Conservation (phyloP, 2,329 filamentous ascomycete species). For the Didymella exigua region DNA sequence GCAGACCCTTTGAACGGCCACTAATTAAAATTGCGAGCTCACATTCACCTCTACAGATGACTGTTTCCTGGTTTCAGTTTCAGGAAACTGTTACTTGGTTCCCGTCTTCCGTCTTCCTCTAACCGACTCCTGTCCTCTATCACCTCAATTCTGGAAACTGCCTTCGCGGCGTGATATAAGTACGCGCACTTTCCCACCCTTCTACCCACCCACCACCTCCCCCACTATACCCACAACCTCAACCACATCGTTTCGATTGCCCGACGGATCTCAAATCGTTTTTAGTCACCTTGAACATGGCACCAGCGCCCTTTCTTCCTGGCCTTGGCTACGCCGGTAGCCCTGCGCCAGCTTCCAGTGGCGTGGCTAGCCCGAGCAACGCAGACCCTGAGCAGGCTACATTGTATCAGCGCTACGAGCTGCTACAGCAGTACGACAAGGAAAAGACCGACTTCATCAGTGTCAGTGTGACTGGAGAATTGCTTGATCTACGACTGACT, state of each 20-base stretch:
- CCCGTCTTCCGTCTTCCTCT: background rate
- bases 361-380: background rate
- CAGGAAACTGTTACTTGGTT: background rate
- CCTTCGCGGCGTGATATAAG: background rate
- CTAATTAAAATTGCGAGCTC: slow-evolving; percentile 13
- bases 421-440: slow-evolving; percentile 36
- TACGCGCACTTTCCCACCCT: slow-evolving; percentile 9
- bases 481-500: slow-evolving; percentile 4
- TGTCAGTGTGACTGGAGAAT: slow-evolving; percentile 22
- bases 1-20: slow-evolving; percentile 14
- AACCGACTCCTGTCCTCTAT: background rate
- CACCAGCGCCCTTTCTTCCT: slow-evolving; percentile 17
- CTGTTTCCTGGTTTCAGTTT: slow-evolving; percentile 1
- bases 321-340: slow-evolving; percentile 14
- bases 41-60: slow-evolving; percentile 11
- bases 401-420: slow-evolving; percentile 41
- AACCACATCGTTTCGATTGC: background rate
- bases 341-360: background rate
- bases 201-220: slow-evolving; percentile 13
- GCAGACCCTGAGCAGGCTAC: slow-evolving; percentile 15
- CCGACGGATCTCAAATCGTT: background rate
- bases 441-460: slow-evolving; percentile 44
- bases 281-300: slow-evolving; percentile 15
- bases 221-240: background rate
- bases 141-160: slow-evolving; percentile 12